Evolutionary conservation across 768 basidiomycete genomes (phyloP), one percentile per base, ranked within the genome.

Genomic region (Brasilioporus rufonigricans): DNA sequence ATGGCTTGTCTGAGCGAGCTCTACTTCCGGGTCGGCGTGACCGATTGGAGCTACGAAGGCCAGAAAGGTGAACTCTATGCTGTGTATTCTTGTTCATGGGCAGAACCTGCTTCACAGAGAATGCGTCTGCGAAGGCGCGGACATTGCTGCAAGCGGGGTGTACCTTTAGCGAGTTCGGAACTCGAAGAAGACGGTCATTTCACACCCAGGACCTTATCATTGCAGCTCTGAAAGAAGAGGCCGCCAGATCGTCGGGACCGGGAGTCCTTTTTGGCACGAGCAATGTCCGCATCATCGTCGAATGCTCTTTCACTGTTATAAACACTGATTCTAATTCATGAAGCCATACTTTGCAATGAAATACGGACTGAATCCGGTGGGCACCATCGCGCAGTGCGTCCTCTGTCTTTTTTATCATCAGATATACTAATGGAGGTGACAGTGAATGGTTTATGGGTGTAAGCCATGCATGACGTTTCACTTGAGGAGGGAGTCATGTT

Each of bases 381-480:
- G 94, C 9, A 93, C 91, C 1, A 90, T 93, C 49, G 91, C 89
- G 12, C 91, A 93, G 91, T 93, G 71, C 62, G 87, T 77, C 23
- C 7, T 49, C 52, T 45, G n/a, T 44, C 44, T 59, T 36, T 19
- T 43, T 6, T 21, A 13, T 46, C 23, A 52, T 38, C 18, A 10
- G 19, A 24, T 44, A 44, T 29, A 27, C 54, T 62, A n/a, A 58
- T 48, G 48, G 33, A 7, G 45, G 51, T 21, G 47, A 18, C 55
- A 89, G 91, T 66, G 91, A 93, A 73, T 93, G 91, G 91, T 90
- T 89, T 65, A 93, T 93, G 91, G 91, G 84, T 51, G 90, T 88
- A 72, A 71, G 80, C 65, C 23, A 29, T 11, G 1, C 32, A 21
- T 6, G 9, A 29, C 5, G 11, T 45, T 19, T 21, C 14, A 33